Conservation (phyloP, 371 early-diverging fungal species). For the Conidiobolus incongruus region DNA sequence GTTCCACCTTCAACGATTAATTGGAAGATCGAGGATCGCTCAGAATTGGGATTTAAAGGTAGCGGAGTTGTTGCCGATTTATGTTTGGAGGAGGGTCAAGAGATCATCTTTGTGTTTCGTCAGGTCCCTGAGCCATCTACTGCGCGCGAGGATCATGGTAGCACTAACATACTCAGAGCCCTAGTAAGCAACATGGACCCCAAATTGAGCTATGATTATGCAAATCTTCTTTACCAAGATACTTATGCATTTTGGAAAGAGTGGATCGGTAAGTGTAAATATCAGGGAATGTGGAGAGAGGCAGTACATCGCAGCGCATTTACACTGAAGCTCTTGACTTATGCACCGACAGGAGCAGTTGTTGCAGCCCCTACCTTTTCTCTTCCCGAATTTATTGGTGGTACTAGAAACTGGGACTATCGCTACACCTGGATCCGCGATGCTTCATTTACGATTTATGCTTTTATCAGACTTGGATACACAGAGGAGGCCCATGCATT, state of each 20-base stretch:
- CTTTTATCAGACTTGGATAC: constrained; percentile 55
- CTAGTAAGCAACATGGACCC: constrained; percentile 18
- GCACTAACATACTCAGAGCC: constrained; percentile 3
- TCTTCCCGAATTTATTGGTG: constrained; percentile 55
- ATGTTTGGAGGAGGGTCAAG: constrained; percentile 32
- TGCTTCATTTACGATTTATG: constrained; percentile 60
- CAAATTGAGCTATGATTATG: constrained; percentile 18
- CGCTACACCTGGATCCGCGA: constrained; percentile 67
- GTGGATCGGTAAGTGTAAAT: constrained; percentile 38
- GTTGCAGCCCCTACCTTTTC: constrained; percentile 64
- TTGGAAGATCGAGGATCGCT: constrained; percentile 13
- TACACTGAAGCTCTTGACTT: constrained; percentile 49
- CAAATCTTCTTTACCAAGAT: constrained; percentile 28
- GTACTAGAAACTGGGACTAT: constrained; percentile 64
- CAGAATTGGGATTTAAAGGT: constrained; percentile 13
- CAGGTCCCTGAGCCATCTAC: constrained; percentile 15
- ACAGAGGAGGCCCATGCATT: constrained; percentile 42
- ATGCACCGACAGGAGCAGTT: constrained; percentile 60
- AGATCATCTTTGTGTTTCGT: constrained; percentile 35
- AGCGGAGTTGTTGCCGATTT: constrained; percentile 29
- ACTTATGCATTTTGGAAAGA: constrained; percentile 42
- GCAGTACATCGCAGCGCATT: constrained; percentile 46
- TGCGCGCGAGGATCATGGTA: background rate
- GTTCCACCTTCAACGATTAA: constrained; percentile 14
- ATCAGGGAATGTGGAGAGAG: constrained; percentile 56